Evolutionary conservation across 345 rosid species (phyloP).

Genomic region (Pistacia integerrima): DNA sequence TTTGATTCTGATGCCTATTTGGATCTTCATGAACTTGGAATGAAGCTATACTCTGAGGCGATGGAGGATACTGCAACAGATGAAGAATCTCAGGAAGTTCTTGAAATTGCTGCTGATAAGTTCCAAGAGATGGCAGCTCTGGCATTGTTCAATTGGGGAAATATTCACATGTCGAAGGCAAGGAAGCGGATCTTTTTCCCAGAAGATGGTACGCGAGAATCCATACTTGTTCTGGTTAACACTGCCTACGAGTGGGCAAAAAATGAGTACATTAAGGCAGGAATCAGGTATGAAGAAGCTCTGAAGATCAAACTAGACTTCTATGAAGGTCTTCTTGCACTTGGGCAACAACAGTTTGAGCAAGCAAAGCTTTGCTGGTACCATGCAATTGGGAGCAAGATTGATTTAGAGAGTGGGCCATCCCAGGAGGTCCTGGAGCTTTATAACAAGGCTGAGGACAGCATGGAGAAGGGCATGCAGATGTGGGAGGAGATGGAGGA

Average conservation of each 20-base stretch:
- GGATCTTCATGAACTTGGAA: constrained; percentile 92
- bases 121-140: constrained; percentile 99
- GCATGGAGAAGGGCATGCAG: constrained; percentile 96
- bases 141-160: constrained; percentile 97
- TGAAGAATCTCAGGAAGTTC: constrained; percentile 86
- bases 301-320: constrained; percentile 83
- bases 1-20: constrained; percentile 92
- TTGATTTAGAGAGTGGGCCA: constrained; percentile 62
- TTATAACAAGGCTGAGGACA: constrained; percentile 96
- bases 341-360: constrained; percentile 96
- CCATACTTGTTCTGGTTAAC: constrained; percentile 52
- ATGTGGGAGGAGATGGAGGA: constrained; percentile 98
- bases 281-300: constrained; percentile 76
- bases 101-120: constrained; percentile 80
- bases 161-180: constrained; percentile 87
- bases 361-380: constrained; percentile 97
- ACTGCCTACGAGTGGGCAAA: constrained; percentile 73
- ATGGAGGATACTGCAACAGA: constrained; percentile 87
- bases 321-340: constrained; percentile 90
- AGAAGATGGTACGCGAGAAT: constrained; percentile 69
- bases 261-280: constrained; percentile 75
- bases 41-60: constrained; percentile 92
- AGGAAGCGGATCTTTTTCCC: constrained; percentile 70
- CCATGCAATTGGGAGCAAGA: constrained; percentile 68
- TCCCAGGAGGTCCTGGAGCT: constrained; percentile 79